A percentile compares a stretch with the other conserved stretches of the same genome.
These are phyloP conservation scores for Aotearoamyces nothofagi DNA, from an alignment of 2,329 filamentous ascomycete genomes.

Conservation along the genomic window DNA sequence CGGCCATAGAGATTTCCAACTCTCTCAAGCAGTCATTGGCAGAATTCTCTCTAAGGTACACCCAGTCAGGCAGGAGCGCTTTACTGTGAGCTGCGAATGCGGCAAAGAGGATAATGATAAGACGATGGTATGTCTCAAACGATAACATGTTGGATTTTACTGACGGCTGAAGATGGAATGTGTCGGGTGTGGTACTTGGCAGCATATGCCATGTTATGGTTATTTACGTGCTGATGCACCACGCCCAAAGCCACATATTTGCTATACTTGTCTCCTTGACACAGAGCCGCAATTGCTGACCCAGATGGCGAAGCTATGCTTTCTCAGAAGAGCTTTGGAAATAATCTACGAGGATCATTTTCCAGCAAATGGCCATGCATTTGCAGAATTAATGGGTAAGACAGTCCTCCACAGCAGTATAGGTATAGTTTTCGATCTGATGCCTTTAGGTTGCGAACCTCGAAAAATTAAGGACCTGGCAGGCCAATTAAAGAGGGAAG, in stretches of 20 bases:
- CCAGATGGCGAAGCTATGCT: not conserved
- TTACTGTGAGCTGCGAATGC: not conserved
- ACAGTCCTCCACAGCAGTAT: too few relatives aligned
- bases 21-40: too few relatives aligned
- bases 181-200: not conserved
- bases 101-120: not conserved
- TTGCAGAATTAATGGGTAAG: not conserved
- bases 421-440: too few relatives aligned
- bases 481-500: not conserved
- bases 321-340: not conserved
- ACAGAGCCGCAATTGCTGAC: not conserved
- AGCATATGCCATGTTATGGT: not conserved
- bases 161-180: too few relatives aligned
- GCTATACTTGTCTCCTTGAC: not conserved
- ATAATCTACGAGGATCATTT: not conserved
- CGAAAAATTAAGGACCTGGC: not conserved
- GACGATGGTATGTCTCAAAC: constrained; percentile 1
- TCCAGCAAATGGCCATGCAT: not conserved
- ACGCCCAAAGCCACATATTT: not conserved
- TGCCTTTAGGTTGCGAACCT: not conserved
- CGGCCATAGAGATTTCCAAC: too few relatives aligned
- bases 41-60: too few relatives aligned
- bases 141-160: too few relatives aligned
- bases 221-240: not conserved
- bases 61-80: too few relatives aligned